Conservation (phyloP, 345 rosid species). For the Carallia brachiata region DNA sequence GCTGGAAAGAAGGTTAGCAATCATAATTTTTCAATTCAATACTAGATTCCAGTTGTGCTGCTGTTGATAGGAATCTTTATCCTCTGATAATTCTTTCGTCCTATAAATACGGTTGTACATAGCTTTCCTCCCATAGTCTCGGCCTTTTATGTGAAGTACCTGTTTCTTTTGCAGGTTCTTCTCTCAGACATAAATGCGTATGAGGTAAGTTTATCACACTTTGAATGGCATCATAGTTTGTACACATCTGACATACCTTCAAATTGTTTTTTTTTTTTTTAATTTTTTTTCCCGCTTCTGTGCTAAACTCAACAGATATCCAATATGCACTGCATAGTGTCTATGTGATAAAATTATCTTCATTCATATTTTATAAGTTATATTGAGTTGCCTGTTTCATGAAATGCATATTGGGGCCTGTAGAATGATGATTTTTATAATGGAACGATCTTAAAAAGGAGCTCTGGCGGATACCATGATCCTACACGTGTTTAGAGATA, state of each 20-base stretch:
- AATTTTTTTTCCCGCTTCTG: neutral
- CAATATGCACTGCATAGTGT: too few relatives aligned
- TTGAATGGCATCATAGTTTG: neutral
- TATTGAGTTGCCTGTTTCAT: too few relatives aligned
- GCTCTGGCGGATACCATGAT: too few relatives aligned
- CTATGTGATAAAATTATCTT: too few relatives aligned
- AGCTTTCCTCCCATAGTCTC: neutral
- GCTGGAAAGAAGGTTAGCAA: conserved; percentile 71
- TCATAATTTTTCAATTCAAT: neutral
- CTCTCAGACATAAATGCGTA: conserved; percentile 83
- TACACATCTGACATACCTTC: neutral
- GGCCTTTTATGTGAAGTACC: neutral
- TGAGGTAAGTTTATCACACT: conserved; percentile 45
- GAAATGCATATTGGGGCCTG: too few relatives aligned
- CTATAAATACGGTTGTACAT: neutral
- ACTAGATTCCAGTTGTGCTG: too few relatives aligned
- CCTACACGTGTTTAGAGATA: too few relatives aligned
- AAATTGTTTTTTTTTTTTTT: neutral
- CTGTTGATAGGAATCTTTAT: neutral
- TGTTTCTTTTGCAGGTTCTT: conserved; percentile 57
- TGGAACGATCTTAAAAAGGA: too few relatives aligned
- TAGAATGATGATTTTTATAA: too few relatives aligned
- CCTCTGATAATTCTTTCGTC: neutral
- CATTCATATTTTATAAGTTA: too few relatives aligned
- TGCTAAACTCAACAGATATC: too few relatives aligned